A percentile compares a stretch with the other conserved stretches of the same genome.
Conservation (phyloP, 306 rosid genomes). For the Acmispon strigosus region DNA sequence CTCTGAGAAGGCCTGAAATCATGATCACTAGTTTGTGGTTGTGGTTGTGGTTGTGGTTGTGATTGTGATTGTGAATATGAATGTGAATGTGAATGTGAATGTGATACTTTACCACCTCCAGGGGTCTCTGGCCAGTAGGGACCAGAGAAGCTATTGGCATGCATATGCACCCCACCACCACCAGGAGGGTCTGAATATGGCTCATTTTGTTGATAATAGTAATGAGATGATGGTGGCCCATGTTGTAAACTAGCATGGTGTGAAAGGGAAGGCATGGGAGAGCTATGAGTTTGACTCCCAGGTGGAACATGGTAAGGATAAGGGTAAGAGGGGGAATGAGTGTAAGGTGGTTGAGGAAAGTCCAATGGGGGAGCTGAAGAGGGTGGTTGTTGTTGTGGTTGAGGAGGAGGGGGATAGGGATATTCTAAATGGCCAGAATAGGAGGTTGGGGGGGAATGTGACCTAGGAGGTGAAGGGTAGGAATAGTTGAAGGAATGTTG, state of each 20-base stretch:
- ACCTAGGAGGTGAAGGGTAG: slow-evolving; percentile 34
- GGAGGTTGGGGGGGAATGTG: not conserved
- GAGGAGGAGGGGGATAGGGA: slow-evolving; percentile 22
- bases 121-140: slow-evolving; percentile 18
- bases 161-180: slow-evolving; percentile 10
- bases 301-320: slow-evolving; percentile 38
- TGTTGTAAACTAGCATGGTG: slow-evolving; percentile 54
- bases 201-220: slow-evolving; percentile 36
- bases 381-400: not conserved
- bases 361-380: not conserved
- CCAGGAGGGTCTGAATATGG: slow-evolving; percentile 8
- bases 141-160: slow-evolving; percentile 45
- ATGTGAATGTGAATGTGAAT: no score
- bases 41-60: no score
- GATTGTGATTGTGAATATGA: no score
- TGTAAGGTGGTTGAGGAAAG: slow-evolving; percentile 22
- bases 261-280: slow-evolving; percentile 40
- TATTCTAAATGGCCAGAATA: slow-evolving; percentile 28
- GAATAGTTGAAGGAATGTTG: slow-evolving; percentile 36
- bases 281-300: not conserved
- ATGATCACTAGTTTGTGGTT: slow-evolving; percentile 22
- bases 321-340: slow-evolving; percentile 32
- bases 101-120: slow-evolving; percentile 12
- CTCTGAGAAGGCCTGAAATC: slow-evolving; percentile 21
- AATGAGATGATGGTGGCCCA: slow-evolving; percentile 37